Evolutionary conservation across 2,329 filamentous ascomycete species (phyloP).

Genomic region (Magnaporthiopsis incrustans): DNA sequence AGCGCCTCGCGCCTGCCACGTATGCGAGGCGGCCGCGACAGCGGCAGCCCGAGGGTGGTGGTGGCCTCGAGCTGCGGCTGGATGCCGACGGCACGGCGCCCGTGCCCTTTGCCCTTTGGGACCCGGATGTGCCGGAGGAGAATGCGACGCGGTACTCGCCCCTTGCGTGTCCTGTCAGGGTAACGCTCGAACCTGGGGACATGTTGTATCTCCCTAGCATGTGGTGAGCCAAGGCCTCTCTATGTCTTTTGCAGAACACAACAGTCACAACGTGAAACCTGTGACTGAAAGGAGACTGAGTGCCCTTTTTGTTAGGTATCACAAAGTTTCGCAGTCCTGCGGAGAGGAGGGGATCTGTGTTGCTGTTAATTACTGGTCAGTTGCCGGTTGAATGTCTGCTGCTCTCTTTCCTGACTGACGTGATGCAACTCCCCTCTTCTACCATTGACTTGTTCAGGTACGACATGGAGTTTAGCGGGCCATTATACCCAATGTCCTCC

Average conservation of each 20-base stretch:
- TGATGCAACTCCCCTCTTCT: background rate
- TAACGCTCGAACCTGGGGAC: conserved; percentile 64
- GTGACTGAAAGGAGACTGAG: background rate
- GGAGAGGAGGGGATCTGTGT: conserved; percentile 63
- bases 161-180: conserved; percentile 52
- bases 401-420: background rate
- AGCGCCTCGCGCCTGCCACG: conserved; percentile 43
- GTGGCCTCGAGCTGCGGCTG: conserved; percentile 19
- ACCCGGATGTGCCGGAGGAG: conserved; percentile 51
- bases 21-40: conserved; percentile 40
- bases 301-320: conserved; percentile 43
- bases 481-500: conserved; percentile 52
- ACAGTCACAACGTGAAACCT: background rate
- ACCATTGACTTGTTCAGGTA: conserved; percentile 45
- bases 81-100: conserved; percentile 21
- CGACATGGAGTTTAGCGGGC: conserved; percentile 68
- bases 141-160: conserved; percentile 50
- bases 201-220: conserved; percentile 76
- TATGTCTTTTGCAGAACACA: background rate
- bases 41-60: conserved; percentile 15
- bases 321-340: conserved; percentile 70
- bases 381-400: too few species aligned
- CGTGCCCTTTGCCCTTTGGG: conserved; percentile 67
- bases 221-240: conserved; percentile 45
- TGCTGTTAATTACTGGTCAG: conserved; percentile 73